Evolutionary conservation across 225 moss, liverwort and hornwort genomes (phyloP).

Genomic region (Bryoerythrophyllum caledonicum): DNA sequence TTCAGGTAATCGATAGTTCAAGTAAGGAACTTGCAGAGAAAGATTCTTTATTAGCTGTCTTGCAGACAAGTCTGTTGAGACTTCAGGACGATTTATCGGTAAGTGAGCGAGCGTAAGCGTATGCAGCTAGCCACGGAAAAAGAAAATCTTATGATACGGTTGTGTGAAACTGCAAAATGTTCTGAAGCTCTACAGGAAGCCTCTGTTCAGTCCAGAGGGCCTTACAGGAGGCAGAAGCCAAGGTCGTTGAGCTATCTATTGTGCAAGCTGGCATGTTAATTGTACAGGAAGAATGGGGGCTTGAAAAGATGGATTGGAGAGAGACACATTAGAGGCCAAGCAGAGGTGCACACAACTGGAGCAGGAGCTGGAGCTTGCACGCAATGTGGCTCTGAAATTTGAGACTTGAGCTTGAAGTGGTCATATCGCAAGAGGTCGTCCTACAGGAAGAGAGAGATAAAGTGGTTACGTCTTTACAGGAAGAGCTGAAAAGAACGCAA

Average conservation of each 20-base stretch:
- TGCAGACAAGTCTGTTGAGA: slow-evolving; percentile 20
- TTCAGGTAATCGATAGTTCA: slow-evolving; percentile 26
- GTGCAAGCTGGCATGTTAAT: slow-evolving; percentile 43
- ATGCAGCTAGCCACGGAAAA: slow-evolving; percentile 29
- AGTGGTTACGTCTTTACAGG: slow-evolving; percentile 9
- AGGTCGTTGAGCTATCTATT: slow-evolving; percentile 28
- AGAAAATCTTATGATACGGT: slow-evolving; percentile 23
- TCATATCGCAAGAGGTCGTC: slow-evolving; percentile 10
- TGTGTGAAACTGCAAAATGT: slow-evolving; percentile 17
- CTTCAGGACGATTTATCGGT: slow-evolving; percentile 36
- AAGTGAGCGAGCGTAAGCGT: slow-evolving; percentile 25
- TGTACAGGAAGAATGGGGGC: slow-evolving; percentile 42
- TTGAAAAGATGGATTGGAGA: slow-evolving; percentile 32
- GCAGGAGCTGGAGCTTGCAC: slow-evolving; percentile 39
- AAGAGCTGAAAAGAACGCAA: slow-evolving; percentile 22
- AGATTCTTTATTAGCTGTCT: slow-evolving; percentile 20
- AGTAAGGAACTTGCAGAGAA: slow-evolving; percentile 16
- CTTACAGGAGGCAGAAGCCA: slow-evolving; percentile 33
- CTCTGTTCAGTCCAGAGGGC: slow-evolving; percentile 20
- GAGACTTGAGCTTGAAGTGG: slow-evolving; percentile 31
- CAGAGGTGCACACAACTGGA: slow-evolving; percentile 27
- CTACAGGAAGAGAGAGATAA: slow-evolving; percentile 17
- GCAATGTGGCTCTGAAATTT: slow-evolving; percentile 5
- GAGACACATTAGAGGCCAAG: slow-evolving; percentile 9
- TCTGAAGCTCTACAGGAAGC: slow-evolving; percentile 14